Percentiles rank a stretch among this genome's conserved stretches.
Conservation (phyloP, 805 yeast species). For the Metschnikowia dekortorum region DNA sequence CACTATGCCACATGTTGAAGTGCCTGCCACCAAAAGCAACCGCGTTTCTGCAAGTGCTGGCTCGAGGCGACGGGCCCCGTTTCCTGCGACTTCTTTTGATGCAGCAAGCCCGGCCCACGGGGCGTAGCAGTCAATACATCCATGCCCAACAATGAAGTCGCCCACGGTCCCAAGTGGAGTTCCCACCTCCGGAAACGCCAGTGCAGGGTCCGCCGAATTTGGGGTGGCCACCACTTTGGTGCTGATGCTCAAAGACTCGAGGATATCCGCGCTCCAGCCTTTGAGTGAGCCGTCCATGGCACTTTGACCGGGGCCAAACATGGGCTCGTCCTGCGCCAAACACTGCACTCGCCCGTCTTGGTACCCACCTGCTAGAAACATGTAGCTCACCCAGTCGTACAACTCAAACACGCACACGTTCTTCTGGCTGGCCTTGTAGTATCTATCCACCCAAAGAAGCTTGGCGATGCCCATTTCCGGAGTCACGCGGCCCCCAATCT, state of each 20-base stretch:
- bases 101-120: conserved; percentile 29
- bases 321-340: conserved; percentile 7
- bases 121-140: conserved; percentile 59
- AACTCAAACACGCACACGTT: conserved; percentile 43
- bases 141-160: conserved; percentile 31
- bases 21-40: conserved; percentile 55
- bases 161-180: conserved; percentile 17
- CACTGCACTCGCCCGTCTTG: conserved; percentile 14
- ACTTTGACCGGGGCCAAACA: conserved; percentile 10
- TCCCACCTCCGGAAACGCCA: conserved; percentile 14
- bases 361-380: conserved; percentile 24
- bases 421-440: conserved; percentile 9
- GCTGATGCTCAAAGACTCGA: conserved; percentile 19
- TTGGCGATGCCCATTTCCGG: conserved; percentile 61
- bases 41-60: background rate
- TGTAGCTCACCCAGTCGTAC: conserved; percentile 43
- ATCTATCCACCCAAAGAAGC: conserved; percentile 34
- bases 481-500: conserved; percentile 43
- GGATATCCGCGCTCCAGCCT: conserved; percentile 43
- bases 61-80: background rate
- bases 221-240: conserved; percentile 10
- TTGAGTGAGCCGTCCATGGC: conserved; percentile 57
- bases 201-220: background rate
- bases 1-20: conserved; percentile 52
- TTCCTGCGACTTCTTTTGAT: background rate